Evolutionary conservation across 2,329 filamentous ascomycete genomes (phyloP), one percentile per base, ranked within the genome.

Genomic region (Fusarium veterinarium): DNA sequence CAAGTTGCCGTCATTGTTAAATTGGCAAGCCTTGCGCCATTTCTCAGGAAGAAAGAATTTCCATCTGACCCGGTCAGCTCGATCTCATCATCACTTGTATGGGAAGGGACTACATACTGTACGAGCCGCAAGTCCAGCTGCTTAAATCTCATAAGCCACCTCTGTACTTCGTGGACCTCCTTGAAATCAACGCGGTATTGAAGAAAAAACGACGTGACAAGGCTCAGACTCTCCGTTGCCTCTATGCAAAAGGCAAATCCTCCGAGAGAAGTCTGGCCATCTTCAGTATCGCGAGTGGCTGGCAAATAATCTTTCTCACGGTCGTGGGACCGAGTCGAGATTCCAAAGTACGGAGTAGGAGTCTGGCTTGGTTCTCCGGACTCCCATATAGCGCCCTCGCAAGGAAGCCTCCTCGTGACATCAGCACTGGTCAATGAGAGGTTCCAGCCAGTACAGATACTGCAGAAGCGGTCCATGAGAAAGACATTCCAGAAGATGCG

Each of bases 181-280:
- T 77, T 76, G 10, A 83, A 71, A 44, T 85, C 80, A 17, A 85
- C 77, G 13, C 77, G 74, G 41, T 85, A 81, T 56, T 83, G 83
- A 0, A 85, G 78, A 49, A 85, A 85, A 64, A 82, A 85, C 0
- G 79, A 83, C 1, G 81, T 83, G 2, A 85, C 83, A 2, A 80
- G 80, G 31, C 80, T 83, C 5, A 85, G 74, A 9, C 81, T 83
- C 63, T 85, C 84, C 0, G 83, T 84, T 0, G 83, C 83, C 64
- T 85, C 84, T n/a, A 85, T 81, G n/a, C 79, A 80, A 64, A 84
- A 86, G 0, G 84, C 84, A 56, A 85, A 84, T 0, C 83, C 82
- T 17, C 80, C 83, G 4, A 84, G 60, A 9, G 77, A 77, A 11
- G 74, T 72, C 25, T 80, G 76, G 1, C 59, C 70, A 2, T 62